Evolutionary conservation across 202 grass and related monocot species (phyloP), one percentile per base, ranked within the genome.

Genomic region (Zoysia matrella): DNA sequence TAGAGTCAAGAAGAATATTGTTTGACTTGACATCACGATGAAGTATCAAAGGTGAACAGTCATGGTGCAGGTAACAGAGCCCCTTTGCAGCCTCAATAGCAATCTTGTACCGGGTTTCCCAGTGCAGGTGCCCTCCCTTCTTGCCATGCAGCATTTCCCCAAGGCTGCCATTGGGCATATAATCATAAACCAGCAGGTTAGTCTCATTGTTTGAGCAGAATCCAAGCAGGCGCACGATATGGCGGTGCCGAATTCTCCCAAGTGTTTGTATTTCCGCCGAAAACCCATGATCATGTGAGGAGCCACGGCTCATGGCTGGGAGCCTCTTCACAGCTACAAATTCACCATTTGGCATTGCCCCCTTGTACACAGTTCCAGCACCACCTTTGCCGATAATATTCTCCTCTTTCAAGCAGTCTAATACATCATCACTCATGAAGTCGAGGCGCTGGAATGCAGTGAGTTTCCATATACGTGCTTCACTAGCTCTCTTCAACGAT

Each of bases 121-220:
- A 92, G 7, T 84, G 83, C 42, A 92, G 71, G 66, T 89, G 76
- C 2, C 65, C 69, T 4, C 87, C 80, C 12, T 92, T 92, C 76
- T 81, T 92, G 42, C 87, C 83, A 84, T 92, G 96, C 82, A 99
- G 91, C 47, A 99, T 76, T 77, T 99, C 96, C 65, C 96, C 96
- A 57, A 99, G 90, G 62, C 96, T 99, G 2, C 96, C 96, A 87
- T 95, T 98, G 3, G 95, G 95, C 95, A 98, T 98, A 65, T 93
- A 98, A 68, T 99, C 96, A 48, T 99, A 99, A 13, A 99, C 92
- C 57, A 99, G 67, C 6, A 99, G 87, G 64, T 99, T 99, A 15
- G 96, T 99, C 82, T 99, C 96, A 68, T 92, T 94, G 87, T 99
- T 99, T 16, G 96, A 95, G 73, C 96, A 99, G 74, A 96, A 99